Evolutionary conservation across 345 rosid genomes (phyloP).

Genomic region (Eucalyptus tenuipes): DNA sequence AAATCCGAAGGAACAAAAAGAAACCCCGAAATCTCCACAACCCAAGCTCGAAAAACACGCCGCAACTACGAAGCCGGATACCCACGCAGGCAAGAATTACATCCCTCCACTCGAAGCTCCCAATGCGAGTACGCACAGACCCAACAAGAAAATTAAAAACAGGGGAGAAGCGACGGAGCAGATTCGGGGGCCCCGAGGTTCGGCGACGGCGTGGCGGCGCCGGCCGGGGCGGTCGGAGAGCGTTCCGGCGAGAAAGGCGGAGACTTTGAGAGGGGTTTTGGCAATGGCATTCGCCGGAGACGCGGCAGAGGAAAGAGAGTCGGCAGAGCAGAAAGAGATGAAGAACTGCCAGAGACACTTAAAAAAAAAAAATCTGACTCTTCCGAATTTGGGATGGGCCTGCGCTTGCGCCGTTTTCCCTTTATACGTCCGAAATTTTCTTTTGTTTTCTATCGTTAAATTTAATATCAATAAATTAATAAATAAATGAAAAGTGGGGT

Average conservation of each 20-base stretch:
- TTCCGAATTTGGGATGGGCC: not conserved
- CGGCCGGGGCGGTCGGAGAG: not conserved
- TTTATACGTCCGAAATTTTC: not conserved
- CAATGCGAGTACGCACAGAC: not conserved
- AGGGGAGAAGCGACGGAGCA: not conserved
- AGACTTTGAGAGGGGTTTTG: not conserved
- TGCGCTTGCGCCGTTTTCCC: not conserved
- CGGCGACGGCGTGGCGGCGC: not conserved
- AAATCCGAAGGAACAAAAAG: not conserved
- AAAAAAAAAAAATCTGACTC: not conserved
- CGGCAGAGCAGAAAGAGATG: not conserved
- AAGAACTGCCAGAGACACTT: not conserved
- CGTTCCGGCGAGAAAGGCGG: not conserved
- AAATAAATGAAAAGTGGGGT: not conserved
- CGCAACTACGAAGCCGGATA: not conserved
- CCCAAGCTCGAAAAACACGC: not conserved
- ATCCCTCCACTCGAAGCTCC: not conserved
- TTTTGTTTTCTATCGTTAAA: too few relatives aligned
- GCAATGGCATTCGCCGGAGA: not conserved
- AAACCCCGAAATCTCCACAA: not conserved
- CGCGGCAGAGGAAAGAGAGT: not conserved
- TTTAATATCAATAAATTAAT: too few relatives aligned
- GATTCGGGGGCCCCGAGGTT: not conserved
- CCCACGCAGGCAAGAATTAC: not conserved
- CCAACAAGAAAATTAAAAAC: not conserved